These are phyloP conservation scores for Leccinellum albellum DNA, from an alignment of 768 basidiomycete species.

Conservation along the genomic window DNA sequence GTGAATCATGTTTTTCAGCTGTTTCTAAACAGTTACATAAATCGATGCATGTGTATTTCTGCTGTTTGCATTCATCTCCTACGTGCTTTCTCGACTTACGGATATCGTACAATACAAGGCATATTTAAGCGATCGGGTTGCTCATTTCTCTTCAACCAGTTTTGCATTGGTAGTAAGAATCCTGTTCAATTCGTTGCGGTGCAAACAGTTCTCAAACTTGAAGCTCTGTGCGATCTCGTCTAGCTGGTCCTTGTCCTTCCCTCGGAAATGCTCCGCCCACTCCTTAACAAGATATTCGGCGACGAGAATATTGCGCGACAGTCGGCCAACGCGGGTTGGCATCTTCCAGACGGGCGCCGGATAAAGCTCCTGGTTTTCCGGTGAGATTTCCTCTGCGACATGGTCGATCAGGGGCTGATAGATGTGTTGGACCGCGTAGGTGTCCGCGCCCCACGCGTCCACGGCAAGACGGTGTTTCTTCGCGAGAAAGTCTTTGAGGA, in stretches of 20 bases:
- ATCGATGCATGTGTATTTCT: neutral
- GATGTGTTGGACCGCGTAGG: slow-evolving; percentile 47
- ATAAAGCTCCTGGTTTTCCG: slow-evolving; percentile 52
- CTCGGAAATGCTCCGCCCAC: slow-evolving; percentile 68
- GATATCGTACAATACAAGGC: neutral
- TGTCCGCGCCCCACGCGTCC: slow-evolving; percentile 78
- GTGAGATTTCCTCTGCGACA: slow-evolving; percentile 52
- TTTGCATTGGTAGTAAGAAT: slow-evolving; percentile 44
- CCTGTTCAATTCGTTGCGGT: slow-evolving; percentile 62
- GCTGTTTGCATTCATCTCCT: neutral
- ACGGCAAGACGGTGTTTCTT: slow-evolving; percentile 77
- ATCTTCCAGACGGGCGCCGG: slow-evolving; percentile 65
- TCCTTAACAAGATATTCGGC: slow-evolving; percentile 69
- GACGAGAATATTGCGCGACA: slow-evolving; percentile 65
- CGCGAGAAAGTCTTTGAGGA: slow-evolving; percentile 63
- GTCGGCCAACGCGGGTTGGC: slow-evolving; percentile 47
- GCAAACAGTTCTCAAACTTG: slow-evolving; percentile 63
- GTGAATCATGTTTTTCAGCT: neutral
- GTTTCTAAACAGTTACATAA: neutral
- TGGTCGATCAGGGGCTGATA: slow-evolving; percentile 67
- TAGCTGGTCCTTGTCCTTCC: slow-evolving; percentile 55
- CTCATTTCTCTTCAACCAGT: slow-evolving; percentile 1
- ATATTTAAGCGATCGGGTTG: neutral
- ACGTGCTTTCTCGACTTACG: neutral
- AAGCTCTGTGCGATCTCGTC: slow-evolving; percentile 77